Percentiles rank a stretch among this genome's conserved stretches.
These are phyloP conservation scores for Cutaneotrichosporon arboriforme DNA, from an alignment of 1,284 basidiomycete genomes.

Conservation along the genomic window DNA sequence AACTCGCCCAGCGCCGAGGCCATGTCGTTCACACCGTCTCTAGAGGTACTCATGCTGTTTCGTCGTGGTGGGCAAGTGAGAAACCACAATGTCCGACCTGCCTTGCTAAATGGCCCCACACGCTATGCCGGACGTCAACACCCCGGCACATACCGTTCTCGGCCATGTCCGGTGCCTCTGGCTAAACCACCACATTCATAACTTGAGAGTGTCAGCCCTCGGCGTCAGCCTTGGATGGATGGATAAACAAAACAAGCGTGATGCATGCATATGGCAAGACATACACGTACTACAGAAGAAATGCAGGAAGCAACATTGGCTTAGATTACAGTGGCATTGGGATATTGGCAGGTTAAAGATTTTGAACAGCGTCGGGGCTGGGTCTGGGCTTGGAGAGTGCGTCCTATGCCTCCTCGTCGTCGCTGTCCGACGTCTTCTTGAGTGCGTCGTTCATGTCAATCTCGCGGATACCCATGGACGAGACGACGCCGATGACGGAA, in stretches of 20 bases:
- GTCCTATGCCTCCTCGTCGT: not conserved
- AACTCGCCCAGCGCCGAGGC: conserved; percentile 17
- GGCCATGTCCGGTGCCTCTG: not conserved
- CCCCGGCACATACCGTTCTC: not conserved
- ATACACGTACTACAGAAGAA: too few relatives aligned
- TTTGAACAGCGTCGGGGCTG: too few relatives aligned
- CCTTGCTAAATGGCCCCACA: not conserved
- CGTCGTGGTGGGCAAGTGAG: not conserved
- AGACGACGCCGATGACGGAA: conserved; percentile 27
- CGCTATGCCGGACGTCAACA: not conserved
- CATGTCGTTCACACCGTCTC: too few relatives aligned
- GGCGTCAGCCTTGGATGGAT: too few relatives aligned
- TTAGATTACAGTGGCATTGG: too few relatives aligned
- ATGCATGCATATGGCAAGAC: too few relatives aligned
- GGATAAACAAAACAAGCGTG: too few relatives aligned
- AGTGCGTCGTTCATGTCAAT: conserved; percentile 24
- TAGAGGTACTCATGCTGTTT: not conserved
- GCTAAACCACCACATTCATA: too few relatives aligned
- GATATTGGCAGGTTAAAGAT: too few relatives aligned
- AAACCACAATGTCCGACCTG: not conserved
- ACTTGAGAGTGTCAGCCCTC: too few relatives aligned
- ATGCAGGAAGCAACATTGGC: too few relatives aligned
- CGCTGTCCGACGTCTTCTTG: not conserved
- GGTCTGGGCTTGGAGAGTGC: too few relatives aligned
- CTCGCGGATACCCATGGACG: conserved; percentile 35